Conservation (phyloP, 257 asterid genomes). For the Rubia yunnanensis region DNA sequence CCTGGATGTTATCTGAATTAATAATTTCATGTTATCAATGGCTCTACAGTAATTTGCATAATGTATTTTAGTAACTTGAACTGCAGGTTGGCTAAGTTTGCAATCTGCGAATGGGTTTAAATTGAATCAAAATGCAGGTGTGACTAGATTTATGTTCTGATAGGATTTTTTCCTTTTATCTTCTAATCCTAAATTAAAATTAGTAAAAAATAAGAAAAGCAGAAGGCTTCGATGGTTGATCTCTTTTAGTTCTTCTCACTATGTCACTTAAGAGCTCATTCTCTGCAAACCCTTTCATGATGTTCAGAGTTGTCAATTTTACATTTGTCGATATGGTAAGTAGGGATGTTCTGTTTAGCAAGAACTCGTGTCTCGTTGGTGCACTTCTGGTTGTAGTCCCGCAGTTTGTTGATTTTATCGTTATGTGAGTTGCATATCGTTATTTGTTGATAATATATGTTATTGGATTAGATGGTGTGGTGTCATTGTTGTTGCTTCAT, state of each 20-base stretch:
- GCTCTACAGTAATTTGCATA: not conserved
- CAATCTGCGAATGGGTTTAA: not conserved
- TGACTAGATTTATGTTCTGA: not conserved
- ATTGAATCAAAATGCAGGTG: not conserved
- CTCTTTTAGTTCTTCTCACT: not conserved
- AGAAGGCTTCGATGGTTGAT: not conserved
- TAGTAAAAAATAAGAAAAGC: not conserved
- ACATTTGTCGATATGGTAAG: not conserved
- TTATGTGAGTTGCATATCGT: not conserved
- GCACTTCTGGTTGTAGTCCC: not conserved
- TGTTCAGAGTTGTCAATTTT: not conserved
- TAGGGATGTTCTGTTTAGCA: not conserved
- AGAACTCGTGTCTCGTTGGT: not conserved
- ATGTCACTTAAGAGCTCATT: not conserved
- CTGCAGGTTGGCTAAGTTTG: not conserved
- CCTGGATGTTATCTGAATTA: not conserved
- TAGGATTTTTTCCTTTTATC: not conserved
- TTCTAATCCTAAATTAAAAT: too few relatives aligned
- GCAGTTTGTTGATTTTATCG: not conserved
- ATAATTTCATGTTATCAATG: not conserved
- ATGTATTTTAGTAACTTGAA: not conserved
- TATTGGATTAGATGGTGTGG: conserved; percentile 2
- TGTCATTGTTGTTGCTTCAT: conserved; percentile 3
- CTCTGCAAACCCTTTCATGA: not conserved
- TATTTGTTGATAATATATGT: not conserved